Percentiles rank a stretch among this genome's conserved stretches.
These are phyloP conservation scores for Chlorella ohadii DNA, from an alignment of 139 green algal species.

Conservation along the genomic window DNA sequence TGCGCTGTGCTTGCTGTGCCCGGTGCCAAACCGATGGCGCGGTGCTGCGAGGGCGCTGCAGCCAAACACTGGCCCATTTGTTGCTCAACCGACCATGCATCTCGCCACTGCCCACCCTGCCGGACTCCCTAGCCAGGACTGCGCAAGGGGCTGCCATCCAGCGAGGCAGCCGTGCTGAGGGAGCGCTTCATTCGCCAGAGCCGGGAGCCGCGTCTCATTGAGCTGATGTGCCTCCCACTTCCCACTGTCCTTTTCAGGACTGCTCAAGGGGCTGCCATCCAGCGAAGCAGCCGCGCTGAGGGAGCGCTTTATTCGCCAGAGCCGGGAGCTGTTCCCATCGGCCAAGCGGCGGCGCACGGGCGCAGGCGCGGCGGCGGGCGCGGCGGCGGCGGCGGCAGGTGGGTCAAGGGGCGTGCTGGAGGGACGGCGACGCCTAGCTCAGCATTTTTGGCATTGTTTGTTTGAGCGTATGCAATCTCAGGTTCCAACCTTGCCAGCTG, in stretches of 20 bases:
- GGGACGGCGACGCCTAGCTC: no score
- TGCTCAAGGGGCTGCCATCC: conserved; percentile 39
- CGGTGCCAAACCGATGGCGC: not conserved
- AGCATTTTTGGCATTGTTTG: no score
- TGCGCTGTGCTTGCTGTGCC: not conserved
- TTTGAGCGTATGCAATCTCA: no score
- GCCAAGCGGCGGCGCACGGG: conserved; percentile 14
- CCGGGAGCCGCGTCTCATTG: not conserved
- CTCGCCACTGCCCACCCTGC: no score
- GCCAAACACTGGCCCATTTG: no score
- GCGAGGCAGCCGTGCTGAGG: conserved; percentile 48
- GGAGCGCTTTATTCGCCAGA: conserved; percentile 50
- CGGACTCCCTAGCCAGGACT: not conserved
- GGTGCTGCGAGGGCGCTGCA: no score
- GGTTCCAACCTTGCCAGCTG: no score
- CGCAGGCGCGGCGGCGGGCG: not conserved
- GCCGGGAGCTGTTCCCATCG: conserved; percentile 52
- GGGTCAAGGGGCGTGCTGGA: not conserved
- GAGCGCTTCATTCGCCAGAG: conserved; percentile 52
- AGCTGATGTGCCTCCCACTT: no score
- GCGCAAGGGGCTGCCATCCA: no score
- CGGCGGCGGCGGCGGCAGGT: not conserved
- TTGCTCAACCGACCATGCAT: no score
- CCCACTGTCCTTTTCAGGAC: not conserved
- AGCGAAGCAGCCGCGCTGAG: conserved; percentile 49